Evolutionary conservation across 331 rosid genomes (phyloP).

Genomic region (Malus hybrid): DNA sequence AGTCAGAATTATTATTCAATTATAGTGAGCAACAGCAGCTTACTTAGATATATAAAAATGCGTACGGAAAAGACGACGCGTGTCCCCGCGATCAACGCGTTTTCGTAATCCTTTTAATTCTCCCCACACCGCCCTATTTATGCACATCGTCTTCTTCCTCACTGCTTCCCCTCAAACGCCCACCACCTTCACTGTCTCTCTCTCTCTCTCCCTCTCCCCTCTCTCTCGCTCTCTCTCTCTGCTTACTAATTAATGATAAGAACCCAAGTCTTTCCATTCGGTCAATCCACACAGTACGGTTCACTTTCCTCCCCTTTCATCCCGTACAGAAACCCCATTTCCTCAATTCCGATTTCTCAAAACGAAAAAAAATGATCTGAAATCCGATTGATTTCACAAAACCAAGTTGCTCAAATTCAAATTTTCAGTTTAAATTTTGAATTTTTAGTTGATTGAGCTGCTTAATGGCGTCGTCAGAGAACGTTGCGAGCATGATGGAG

Average conservation of each 20-base stretch:
- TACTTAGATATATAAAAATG: not conserved
- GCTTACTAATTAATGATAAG: too few species aligned
- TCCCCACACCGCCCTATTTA: constrained; percentile 31
- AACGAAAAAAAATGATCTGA: too few species aligned
- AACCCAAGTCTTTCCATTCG: too few species aligned
- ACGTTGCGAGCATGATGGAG: constrained; percentile 37
- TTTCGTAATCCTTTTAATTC: constrained; percentile 27
- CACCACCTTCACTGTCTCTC: not conserved
- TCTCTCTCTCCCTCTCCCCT: too few species aligned
- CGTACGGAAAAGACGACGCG: constrained; percentile 58
- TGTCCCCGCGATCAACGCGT: constrained; percentile 66
- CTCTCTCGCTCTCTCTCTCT: not conserved
- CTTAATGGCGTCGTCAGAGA: constrained; percentile 50
- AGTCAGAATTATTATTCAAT: not conserved
- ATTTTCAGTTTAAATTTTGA: not conserved
- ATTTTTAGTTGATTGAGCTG: not conserved
- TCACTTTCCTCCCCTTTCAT: too few species aligned
- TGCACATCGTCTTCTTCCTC: not conserved
- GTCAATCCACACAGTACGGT: too few species aligned
- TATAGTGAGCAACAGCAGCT: not conserved
- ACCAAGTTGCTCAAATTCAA: too few species aligned
- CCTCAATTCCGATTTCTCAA: too few species aligned
- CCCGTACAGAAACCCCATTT: too few species aligned
- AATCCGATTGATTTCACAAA: too few species aligned
- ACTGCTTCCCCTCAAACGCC: not conserved